Conservation (phyloP, 2,329 filamentous ascomycete genomes). For the Alternaria sp. region DNA sequence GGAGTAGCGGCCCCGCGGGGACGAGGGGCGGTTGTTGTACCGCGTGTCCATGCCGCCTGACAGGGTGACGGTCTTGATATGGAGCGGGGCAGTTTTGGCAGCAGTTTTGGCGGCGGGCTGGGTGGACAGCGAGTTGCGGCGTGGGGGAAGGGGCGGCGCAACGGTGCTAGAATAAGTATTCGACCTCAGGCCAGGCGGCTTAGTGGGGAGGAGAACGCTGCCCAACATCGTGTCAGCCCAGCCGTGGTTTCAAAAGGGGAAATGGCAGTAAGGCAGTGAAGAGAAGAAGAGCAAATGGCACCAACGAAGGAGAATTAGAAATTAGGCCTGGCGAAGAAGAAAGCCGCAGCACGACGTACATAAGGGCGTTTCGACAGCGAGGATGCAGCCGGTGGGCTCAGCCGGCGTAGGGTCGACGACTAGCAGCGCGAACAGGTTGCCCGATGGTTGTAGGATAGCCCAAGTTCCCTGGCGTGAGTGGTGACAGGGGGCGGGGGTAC, state of each 20-base stretch:
- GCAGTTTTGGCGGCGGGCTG: constrained; percentile 27
- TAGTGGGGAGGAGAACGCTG: constrained; percentile 41
- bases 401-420: constrained; percentile 12
- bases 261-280: background rate
- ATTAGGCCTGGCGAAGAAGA: constrained; percentile 32
- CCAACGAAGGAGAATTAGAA: constrained; percentile 19
- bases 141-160: constrained; percentile 33
- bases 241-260: constrained; percentile 5
- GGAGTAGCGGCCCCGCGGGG: constrained; percentile 39
- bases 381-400: constrained; percentile 2
- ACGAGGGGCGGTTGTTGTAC: constrained; percentile 44
- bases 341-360: constrained; percentile 43
- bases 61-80: constrained; percentile 28
- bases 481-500: constrained; percentile 17
- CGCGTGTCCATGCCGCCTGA: constrained; percentile 42
- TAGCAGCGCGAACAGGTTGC: constrained; percentile 20
- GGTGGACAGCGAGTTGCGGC: constrained; percentile 30
- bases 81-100: constrained; percentile 27
- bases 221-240: constrained; percentile 42
- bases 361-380: constrained; percentile 25
- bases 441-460: constrained; percentile 24
- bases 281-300: constrained; percentile 10
- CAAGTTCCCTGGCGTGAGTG: constrained; percentile 22
- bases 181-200: constrained; percentile 22
- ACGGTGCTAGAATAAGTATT: constrained; percentile 28